Base-by-base conservation (phyloP, 345 rosid genomes). In the Sisymbrium altissimum region DNA sequence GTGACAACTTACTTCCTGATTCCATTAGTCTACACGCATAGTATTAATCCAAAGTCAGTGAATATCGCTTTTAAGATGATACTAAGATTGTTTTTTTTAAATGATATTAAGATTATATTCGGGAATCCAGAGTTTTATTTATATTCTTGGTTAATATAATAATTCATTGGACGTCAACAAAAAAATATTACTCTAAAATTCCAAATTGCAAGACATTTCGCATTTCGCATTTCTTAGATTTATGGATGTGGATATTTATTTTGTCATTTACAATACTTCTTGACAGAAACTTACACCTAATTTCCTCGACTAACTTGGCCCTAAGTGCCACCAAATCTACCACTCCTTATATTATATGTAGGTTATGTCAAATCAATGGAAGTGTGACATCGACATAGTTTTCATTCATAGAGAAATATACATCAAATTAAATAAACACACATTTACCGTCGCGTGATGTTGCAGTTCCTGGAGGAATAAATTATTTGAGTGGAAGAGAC, bases 211-310 rank as follows among this genome's bases (percentile, higher is more conserved):
- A 45, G 9, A 19, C 21, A 17, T 15, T 45, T 18, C 19, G 45
- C 50, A 45, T 45, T 15, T 45, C 25, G 25, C 25, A 23, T 23
- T 27, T 27, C 25, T 48, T 46, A 66, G 35, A 23, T 48, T 1
- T 12, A 27, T 67, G 17, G 62, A 53, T 43, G 50, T 43, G 61
- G 12, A 25, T 30, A 18, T 68, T 68, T 29, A 18, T 67, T 39
- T 33, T 70, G 56, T 21, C 48, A 45, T 36, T 36, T 46, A 56
- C 6, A 40, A 58, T 48, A 52, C 30, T 32, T 35, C 2, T 53
- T 62, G 65, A 76, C 6, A 61, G 79, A 68, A 61, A 62, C 64
- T 53, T 43, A 13, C 32, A 61, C 74, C 74, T 75, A 61, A 68
- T 53, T 66, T 68, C 17, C 38, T 68, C 79, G 35, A 69, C 49